Percentiles rank a stretch among this genome's conserved stretches.
Conservation (phyloP, 1,284 basidiomycete genomes). For the Waitea zeae region DNA sequence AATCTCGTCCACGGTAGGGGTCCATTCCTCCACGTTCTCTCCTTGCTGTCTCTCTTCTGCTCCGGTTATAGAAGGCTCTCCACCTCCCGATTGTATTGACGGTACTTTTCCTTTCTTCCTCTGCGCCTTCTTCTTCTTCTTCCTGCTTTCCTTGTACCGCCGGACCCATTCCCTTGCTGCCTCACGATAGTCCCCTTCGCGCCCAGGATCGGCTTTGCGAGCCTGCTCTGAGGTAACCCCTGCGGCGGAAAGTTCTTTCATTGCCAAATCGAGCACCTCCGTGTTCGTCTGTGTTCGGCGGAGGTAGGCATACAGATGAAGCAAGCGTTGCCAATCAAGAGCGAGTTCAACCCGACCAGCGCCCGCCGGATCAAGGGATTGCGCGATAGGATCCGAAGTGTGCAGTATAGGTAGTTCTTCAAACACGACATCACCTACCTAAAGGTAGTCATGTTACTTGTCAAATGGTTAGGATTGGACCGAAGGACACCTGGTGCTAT, state of each 20-base stretch:
- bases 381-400: not conserved
- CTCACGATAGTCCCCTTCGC: not conserved
- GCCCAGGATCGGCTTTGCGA: not conserved
- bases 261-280: not conserved
- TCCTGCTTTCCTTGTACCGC: not conserved
- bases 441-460: too few relatives aligned
- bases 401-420: not conserved
- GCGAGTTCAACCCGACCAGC: not conserved
- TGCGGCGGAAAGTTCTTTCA: not conserved
- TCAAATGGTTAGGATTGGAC: too few relatives aligned
- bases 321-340: not conserved
- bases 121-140: not conserved
- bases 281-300: not conserved
- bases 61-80: constrained; percentile 4
- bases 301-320: not conserved
- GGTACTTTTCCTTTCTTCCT: constrained; percentile 10
- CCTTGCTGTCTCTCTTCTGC: too few relatives aligned
- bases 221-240: not conserved
- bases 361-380: not conserved
- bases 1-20: constrained; percentile 2
- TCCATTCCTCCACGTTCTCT: constrained; percentile 3
- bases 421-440: not conserved
- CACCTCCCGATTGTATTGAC: constrained; percentile 6
- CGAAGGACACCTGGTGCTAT: too few relatives aligned
- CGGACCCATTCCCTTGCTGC: constrained; percentile 1